Evolutionary conservation across 352 stramenopile species (phyloP), one percentile per base, ranked within the genome.

Genomic region (Globisporangium nodosum): DNA sequence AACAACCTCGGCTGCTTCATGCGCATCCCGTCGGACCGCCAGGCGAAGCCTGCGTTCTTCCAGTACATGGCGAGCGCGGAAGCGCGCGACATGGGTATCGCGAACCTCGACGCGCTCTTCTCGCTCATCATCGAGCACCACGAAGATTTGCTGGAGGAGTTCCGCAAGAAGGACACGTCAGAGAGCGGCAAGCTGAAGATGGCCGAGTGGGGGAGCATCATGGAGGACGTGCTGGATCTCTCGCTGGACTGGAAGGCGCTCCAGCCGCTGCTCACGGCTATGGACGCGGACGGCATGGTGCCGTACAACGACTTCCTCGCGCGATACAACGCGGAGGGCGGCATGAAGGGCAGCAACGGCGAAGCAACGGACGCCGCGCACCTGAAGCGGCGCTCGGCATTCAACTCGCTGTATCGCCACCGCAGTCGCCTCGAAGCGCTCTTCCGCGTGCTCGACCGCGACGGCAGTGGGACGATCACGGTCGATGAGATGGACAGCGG

Each of bases 1-100:
- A 92, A 94, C 60, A 94, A 92, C 56, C 67, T 92, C 5, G 85
- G 85, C 42, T 92, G 82, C 55, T 94, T 92, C 56, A 91, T 94
- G 74, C 85, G 81, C 21, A 84, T 94, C 39, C 82, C 82, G 24
- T 74, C 77, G 21, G 78, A 74, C 37, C 65, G 50, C n/a, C 71
- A 77, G 35, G 78, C 77, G 45, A 94, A 92, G 58, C 85, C 85
- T 11, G 82, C 80, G 5, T 94, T 94, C 59, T 91, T 94, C 65
- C 85, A 94, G 71, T 94, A 92, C 64, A 94, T 92, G 81, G 85
- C 85, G 11, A 92, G 75, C 30, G 75, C 77, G 15, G 82, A 90
- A 63, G 85, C 81, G 57, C 81, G 81, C 15, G 85, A 94, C 48
- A 88, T 92, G 70, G 85, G 66, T 3, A 69, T 90, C 18, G 86